Conservation (phyloP, 129 eudicot genomes). For the Arctium lappa region DNA sequence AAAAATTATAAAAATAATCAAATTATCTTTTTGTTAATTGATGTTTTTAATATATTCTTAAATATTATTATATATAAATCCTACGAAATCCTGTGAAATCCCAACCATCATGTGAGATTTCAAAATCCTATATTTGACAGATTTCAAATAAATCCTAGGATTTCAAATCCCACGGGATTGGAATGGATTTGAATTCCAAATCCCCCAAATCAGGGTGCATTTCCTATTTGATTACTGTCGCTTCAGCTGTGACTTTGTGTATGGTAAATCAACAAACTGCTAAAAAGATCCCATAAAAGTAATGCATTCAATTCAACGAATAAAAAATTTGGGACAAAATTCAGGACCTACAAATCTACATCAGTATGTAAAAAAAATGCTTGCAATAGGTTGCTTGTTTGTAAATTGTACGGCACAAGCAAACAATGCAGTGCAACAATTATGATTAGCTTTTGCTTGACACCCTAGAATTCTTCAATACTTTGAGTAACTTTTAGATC, state of each 20-base stretch:
- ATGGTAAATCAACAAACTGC: not conserved
- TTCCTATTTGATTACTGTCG: not conserved
- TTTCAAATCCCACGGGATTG: too few relatives aligned
- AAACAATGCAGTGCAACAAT: slow-evolving; percentile 8
- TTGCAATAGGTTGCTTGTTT: slow-evolving; percentile 4
- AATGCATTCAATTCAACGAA: not conserved
- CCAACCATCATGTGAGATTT: too few relatives aligned
- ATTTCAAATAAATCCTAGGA: too few relatives aligned
- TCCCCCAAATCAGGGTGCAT: not conserved
- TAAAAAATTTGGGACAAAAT: not conserved
- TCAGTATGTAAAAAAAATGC: not conserved
- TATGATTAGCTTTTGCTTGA: not conserved
- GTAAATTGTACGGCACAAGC: not conserved
- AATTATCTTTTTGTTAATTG: too few relatives aligned
- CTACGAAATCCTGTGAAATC: too few relatives aligned
- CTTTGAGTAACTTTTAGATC: slow-evolving; percentile 6
- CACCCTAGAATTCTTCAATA: not conserved
- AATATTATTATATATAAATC: too few relatives aligned
- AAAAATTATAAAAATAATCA: too few relatives aligned
- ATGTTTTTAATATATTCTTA: too few relatives aligned
- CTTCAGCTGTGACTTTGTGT: not conserved
- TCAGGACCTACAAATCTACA: not conserved
- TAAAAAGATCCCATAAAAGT: not conserved
- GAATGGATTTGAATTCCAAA: too few relatives aligned
- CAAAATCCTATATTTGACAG: too few relatives aligned